Conservation (phyloP, 2,329 filamentous ascomycete species). For the Rutstroemia sydowiana region DNA sequence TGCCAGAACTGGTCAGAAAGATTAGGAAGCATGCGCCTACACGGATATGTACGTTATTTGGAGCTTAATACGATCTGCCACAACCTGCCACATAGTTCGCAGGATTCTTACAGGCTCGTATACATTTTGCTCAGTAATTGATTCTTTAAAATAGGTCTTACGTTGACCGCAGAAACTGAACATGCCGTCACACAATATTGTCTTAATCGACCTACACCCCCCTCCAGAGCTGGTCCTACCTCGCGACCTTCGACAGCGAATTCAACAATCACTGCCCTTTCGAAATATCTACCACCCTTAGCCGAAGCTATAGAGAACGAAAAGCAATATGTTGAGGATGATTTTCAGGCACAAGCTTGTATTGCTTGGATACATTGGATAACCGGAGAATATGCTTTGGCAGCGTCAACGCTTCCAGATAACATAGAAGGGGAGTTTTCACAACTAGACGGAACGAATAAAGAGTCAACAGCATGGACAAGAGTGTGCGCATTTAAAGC, state of each 20-base stretch:
- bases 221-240: slow-evolving; percentile 12
- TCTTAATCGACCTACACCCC: slow-evolving; percentile 11
- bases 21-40: slow-evolving; percentile 88
- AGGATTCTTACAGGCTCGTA: neutral
- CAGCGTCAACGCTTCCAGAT: slow-evolving; percentile 54
- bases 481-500: slow-evolving; percentile 74
- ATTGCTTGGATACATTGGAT: slow-evolving; percentile 81
- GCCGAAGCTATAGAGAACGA: slow-evolving; percentile 52
- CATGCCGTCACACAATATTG: slow-evolving; percentile 52
- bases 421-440: slow-evolving; percentile 50
- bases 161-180: slow-evolving; percentile 64
- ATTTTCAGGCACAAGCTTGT: slow-evolving; percentile 75
- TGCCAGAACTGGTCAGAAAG: slow-evolving; percentile 87
- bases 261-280: slow-evolving; percentile 21
- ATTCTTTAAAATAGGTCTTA: slow-evolving; percentile 47
- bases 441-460: slow-evolving; percentile 44
- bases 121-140: slow-evolving; percentile 9
- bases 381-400: slow-evolving; percentile 58
- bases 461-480: slow-evolving; percentile 62
- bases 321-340: slow-evolving; percentile 45
- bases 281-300: slow-evolving; percentile 34
- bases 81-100: too few relatives aligned
- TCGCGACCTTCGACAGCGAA: slow-evolving; percentile 17
- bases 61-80: too few relatives aligned
- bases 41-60: slow-evolving; percentile 62